A percentile compares a stretch with the other conserved stretches of the same genome.
These are phyloP conservation scores for Coprinopsis cinerea DNA, from an alignment of 768 basidiomycete genomes.

Conservation along the genomic window DNA sequence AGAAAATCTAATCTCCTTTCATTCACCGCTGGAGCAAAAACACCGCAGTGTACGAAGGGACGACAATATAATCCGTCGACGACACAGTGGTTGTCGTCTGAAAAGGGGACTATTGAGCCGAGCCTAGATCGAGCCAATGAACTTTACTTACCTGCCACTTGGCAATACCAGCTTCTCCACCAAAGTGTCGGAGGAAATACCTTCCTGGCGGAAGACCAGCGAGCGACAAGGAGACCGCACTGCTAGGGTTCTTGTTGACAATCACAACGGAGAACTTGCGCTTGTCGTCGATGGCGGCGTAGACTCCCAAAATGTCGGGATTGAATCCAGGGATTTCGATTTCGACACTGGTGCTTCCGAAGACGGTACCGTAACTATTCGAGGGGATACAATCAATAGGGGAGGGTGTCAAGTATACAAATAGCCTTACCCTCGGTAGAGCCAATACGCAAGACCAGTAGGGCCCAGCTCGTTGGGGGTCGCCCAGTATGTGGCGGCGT, in stretches of 20 bases:
- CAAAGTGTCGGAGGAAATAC: slow-evolving; percentile 53
- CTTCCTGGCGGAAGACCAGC: slow-evolving; percentile 39
- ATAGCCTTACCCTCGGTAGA: slow-evolving; percentile 41
- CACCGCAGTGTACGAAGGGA: slow-evolving; percentile 26
- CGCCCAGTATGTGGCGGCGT: slow-evolving; percentile 50
- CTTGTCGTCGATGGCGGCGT: slow-evolving; percentile 36
- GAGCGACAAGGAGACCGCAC: slow-evolving; percentile 34
- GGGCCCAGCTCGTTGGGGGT: slow-evolving; percentile 41
- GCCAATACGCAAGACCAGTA: slow-evolving; percentile 50
- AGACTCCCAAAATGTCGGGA: slow-evolving; percentile 38
- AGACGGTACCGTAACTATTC: slow-evolving; percentile 38
- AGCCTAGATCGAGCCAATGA: not conserved
- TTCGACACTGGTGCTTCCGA: slow-evolving; percentile 38
- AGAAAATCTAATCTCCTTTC: too few species aligned
- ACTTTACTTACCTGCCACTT: slow-evolving; percentile 45
- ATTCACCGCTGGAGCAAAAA: slow-evolving; percentile 24
- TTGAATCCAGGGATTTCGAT: slow-evolving; percentile 37
- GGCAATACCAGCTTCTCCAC: slow-evolving; percentile 44
- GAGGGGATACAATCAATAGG: not conserved
- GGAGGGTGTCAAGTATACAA: not conserved
- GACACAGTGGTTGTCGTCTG: slow-evolving; percentile 25
- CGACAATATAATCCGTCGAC: slow-evolving; percentile 24
- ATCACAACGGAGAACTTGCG: slow-evolving; percentile 37
- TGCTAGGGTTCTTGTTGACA: slow-evolving; percentile 44
- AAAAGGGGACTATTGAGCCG: not conserved